These are phyloP conservation scores for Entrophospora sp. DNA, from an alignment of 192 early-diverging fungal species.

Conservation along the genomic window DNA sequence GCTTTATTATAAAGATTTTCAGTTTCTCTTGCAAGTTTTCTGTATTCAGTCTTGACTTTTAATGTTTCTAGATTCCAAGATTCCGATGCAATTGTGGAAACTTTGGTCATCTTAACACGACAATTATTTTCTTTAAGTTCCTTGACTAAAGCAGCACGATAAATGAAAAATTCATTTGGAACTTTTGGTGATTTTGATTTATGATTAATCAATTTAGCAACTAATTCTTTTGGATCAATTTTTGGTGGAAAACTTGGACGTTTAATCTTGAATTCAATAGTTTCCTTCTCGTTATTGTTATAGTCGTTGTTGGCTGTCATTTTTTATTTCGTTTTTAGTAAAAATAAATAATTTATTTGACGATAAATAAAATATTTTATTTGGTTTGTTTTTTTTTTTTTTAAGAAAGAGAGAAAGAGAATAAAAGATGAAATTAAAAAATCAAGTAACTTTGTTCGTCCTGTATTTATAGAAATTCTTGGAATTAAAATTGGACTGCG, in stretches of 20 bases:
- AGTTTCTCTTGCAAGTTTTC: conserved; percentile 1
- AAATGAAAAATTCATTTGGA: conserved; percentile 13
- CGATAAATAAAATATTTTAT: too few species aligned
- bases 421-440: too few species aligned
- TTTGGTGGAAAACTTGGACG: not conserved
- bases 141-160: not conserved
- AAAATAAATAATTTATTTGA: too few species aligned
- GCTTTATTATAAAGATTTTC: not conserved
- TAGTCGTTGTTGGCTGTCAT: too few species aligned
- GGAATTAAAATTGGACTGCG: too few species aligned
- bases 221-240: not conserved
- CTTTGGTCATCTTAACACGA: not conserved
- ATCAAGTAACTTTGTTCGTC: too few species aligned
- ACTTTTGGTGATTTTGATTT: not conserved
- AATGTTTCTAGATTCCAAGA: not conserved
- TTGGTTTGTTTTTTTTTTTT: too few species aligned
- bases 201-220: not conserved
- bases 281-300: too few species aligned
- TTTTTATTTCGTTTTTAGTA: too few species aligned
- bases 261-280: too few species aligned
- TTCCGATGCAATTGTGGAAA: not conserved
- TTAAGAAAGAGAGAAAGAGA: too few species aligned
- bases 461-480: too few species aligned
- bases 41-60: conserved; percentile 9
- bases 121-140: not conserved